phyloP scores from a whole-genome alignment of 1,284 basidiomycete species.

The Ganoderma leucocontextum region DNA sequence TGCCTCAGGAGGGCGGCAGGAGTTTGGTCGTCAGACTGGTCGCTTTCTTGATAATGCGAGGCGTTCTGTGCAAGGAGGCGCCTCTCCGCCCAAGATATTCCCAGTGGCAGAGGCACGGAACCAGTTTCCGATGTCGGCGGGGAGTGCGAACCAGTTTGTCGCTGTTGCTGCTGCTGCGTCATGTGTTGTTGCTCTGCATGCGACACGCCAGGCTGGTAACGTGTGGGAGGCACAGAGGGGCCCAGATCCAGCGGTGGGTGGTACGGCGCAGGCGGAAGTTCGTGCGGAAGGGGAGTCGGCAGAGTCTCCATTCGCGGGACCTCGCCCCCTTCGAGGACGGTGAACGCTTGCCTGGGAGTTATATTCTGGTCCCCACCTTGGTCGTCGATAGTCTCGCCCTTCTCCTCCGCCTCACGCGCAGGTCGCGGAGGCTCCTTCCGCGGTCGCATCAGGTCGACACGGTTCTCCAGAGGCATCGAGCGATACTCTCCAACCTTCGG shows the following conservation, averaged over 20 bases:
- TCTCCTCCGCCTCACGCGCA: slow-evolving; percentile 1
- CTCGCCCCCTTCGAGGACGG: slow-evolving; percentile 35
- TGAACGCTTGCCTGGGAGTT: slow-evolving; percentile 38
- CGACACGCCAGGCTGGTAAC: slow-evolving; percentile 23
- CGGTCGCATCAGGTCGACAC: slow-evolving; percentile 84
- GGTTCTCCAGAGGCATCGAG: slow-evolving; percentile 85
- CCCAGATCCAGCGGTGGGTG: slow-evolving; percentile 44
- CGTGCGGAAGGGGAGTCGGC: slow-evolving; percentile 66
- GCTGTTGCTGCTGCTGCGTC: slow-evolving; percentile 10
- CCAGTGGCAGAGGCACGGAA: slow-evolving; percentile 7
- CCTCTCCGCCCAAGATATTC: slow-evolving; percentile 28
- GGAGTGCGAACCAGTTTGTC: slow-evolving; percentile 18
- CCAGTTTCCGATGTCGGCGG: slow-evolving; percentile 10
- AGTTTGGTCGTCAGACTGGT: slow-evolving; percentile 31
- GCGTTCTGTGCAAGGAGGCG: slow-evolving; percentile 25
- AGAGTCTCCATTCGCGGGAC: slow-evolving; percentile 49
- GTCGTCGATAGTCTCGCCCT: slow-evolving; percentile 14
- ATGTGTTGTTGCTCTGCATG: slow-evolving; percentile 10
- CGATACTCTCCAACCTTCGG: slow-evolving; percentile 74
- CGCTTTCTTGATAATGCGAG: slow-evolving; percentile 25
- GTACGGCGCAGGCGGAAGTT: slow-evolving; percentile 54
- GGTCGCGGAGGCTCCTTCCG: slow-evolving; percentile 45
- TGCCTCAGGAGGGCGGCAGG: slow-evolving; percentile 8
- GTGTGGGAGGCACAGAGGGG: slow-evolving; percentile 37
- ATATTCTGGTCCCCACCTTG: slow-evolving; percentile 24